Evolutionary conservation across 768 basidiomycete genomes (phyloP), one percentile per base, ranked within the genome.

Genomic region (Coprinellus aureogranulatus): DNA sequence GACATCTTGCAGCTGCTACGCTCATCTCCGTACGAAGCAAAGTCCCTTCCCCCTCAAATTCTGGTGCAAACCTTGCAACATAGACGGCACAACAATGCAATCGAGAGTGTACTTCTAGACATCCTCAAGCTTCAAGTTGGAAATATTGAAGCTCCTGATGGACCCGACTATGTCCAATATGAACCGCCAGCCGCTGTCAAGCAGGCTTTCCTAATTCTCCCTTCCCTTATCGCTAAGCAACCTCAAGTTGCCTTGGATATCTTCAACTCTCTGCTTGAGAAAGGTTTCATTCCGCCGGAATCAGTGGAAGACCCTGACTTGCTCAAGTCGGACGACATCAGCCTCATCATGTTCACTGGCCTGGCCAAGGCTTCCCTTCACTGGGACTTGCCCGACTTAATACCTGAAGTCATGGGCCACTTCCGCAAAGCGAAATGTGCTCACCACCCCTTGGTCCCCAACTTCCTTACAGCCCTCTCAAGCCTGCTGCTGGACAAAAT

Each of bases 311-410:
- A 72, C 14, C 75, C 80, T 39, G 65, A 64, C 30, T 59, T 68
- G n/a, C 65, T 70, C 14, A 67, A 71, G 1, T 74, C 82, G 60
- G 48, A 20, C 18, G 56, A 57, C 39, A 77, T 83, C 48, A 65
- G 70, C 22, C 68, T 78, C 20, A 80, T 87, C 52, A 70, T 88
- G 23, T 70, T 74, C 23, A 72, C 78, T 25, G 75, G 81, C 12
- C 65, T 87, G 31, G 73, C 81, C 10, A 77, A 78, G 45, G 75
- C 86, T 6, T 80, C 82, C 59, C 62, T 84, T 39, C 73, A 80
- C 60, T 86, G 82, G 81, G 72, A 77, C 41, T 86, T 82, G 83
- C 70, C 73, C 49, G 54, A 63, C 26, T 70, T 76, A 39, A 82
- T 81, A 1, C 65, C 75, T 12, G 62, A 55, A 8, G 67, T 85